phyloP scores from a whole-genome alignment of 805 yeast species.

The Suhomyces emberorum region DNA sequence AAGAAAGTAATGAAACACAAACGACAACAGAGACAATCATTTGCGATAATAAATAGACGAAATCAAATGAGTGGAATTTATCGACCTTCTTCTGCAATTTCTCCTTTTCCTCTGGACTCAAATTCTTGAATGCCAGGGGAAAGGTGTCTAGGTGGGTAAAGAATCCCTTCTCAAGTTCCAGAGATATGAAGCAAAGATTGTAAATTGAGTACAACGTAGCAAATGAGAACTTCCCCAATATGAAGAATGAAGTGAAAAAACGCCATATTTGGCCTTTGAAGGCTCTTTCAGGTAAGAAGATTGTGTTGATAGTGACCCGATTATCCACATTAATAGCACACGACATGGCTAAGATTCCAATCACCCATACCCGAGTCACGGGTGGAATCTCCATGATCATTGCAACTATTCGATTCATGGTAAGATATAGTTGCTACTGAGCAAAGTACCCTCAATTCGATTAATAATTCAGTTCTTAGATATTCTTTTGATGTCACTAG shows the following conservation, averaged over 20 bases:
- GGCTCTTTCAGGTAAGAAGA: conserved; percentile 26
- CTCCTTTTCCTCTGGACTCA: conserved; percentile 14
- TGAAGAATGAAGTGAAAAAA: conserved; percentile 31
- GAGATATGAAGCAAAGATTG: too few relatives aligned
- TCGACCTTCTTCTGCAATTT: conserved; percentile 13
- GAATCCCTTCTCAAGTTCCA: conserved; percentile 26
- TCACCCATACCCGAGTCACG: conserved; percentile 27
- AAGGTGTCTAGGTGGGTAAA: conserved; percentile 11
- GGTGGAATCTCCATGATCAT: too few relatives aligned
- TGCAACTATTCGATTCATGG: too few relatives aligned
- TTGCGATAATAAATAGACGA: conserved; percentile 24
- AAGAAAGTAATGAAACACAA: conserved; percentile 14
- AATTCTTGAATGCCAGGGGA: conserved; percentile 18
- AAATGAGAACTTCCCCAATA: conserved; percentile 26
- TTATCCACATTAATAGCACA: conserved; percentile 17
- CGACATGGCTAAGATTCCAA: conserved; percentile 20
- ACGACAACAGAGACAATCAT: conserved; percentile 23
- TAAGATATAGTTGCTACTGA: too few relatives aligned
- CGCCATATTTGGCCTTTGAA: conserved; percentile 37
- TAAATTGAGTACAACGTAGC: too few relatives aligned
- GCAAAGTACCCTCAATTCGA: too few relatives aligned
- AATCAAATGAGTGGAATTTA: conserved; percentile 26
- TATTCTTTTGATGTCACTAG: too few relatives aligned
- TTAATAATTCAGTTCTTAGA: too few relatives aligned
- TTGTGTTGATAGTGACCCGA: conserved; percentile 17